phyloP scores from a whole-genome alignment of 768 basidiomycete genomes.

The Candolleomyces aberdarensis region DNA sequence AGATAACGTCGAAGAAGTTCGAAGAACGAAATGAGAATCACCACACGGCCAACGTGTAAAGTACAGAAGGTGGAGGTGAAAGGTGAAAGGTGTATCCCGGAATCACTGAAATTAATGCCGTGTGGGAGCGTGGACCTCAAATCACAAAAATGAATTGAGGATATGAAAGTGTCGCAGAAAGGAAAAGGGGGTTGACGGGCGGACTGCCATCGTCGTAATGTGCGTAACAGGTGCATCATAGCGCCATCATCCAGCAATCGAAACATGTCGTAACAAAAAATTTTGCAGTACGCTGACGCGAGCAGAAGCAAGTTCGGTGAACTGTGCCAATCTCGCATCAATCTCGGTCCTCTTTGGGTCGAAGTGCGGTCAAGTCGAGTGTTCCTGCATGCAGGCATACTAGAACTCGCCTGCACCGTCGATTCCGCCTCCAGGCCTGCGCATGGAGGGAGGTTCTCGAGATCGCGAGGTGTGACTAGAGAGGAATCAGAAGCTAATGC shows the following conservation, averaged over 20 bases:
- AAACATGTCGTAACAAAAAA: not conserved
- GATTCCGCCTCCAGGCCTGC: not conserved
- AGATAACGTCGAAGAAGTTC: not conserved
- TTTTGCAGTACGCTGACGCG: slow-evolving; percentile 1
- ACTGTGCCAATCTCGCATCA: slow-evolving; percentile 3
- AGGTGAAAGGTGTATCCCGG: not conserved
- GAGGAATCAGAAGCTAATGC: slow-evolving; percentile 7
- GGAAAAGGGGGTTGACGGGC: not conserved
- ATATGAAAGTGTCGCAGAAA: not conserved
- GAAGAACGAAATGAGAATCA: not conserved
- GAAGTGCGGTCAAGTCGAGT: not conserved
- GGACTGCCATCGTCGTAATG: not conserved
- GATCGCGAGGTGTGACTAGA: not conserved
- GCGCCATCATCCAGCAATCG: not conserved
- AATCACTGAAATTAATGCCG: slow-evolving; percentile 1
- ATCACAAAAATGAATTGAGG: not conserved
- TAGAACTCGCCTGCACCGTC: not conserved
- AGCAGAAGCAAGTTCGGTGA: not conserved
- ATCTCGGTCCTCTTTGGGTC: not conserved
- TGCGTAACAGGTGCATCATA: not conserved
- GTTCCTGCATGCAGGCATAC: not conserved
- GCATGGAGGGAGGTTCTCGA: not conserved
- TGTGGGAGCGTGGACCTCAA: not conserved
- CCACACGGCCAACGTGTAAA: slow-evolving; percentile 3
- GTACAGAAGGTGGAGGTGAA: not conserved